Evolutionary conservation across 2,329 filamentous ascomycete genomes (phyloP), one percentile per base, ranked within the genome.

Genomic region (Stenocarpella maydis): DNA sequence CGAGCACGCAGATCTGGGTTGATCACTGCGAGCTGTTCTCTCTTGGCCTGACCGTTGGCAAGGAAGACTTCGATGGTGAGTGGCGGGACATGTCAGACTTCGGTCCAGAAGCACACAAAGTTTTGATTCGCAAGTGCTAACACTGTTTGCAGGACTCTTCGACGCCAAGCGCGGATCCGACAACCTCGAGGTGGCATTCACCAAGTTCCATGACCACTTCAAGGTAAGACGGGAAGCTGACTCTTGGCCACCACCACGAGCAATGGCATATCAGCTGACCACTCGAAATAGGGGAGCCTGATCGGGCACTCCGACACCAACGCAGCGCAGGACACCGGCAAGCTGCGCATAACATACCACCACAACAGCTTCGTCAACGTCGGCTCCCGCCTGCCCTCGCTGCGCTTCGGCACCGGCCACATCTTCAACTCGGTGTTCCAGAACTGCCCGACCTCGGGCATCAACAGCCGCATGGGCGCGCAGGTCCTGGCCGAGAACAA

Each of bases 261-360:
- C 19, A 47, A 9, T 14, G n/a, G 6, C 5, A 4, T 7, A 39
- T 8, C 26, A 47, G 58, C 58, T 63, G 15, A 63, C 58, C 41
- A 49, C 8, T 1, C 4, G 14, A 2, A 47, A 63, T 8, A 58
- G 58, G 58, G 43, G 49, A 87, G 86, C 1, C 83, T 90, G 19
- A 80, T 90, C 72, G 88, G 86, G 39, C 88, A 90, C 84, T 86
- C 83, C n/a, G 86, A 90, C 81, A 83, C 70, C 79, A 90, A 90
- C 80, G 58, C 58, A 9, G 80, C 74, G 19, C 47, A 69, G 41
- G 83, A 83, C 74, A 76, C 70, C 4, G 82, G 82, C n/a, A 77
- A 82, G 65, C 78, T 85, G 10, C 83, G 83, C 74, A 74, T 86
- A 68, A 84, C 82, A 1, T 85, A 85, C 71, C 83, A 85, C 73